Evolutionary conservation across 495 filamentous ascomycete genomes (phyloP).

Genomic region (Corynascus novoguineensis): DNA sequence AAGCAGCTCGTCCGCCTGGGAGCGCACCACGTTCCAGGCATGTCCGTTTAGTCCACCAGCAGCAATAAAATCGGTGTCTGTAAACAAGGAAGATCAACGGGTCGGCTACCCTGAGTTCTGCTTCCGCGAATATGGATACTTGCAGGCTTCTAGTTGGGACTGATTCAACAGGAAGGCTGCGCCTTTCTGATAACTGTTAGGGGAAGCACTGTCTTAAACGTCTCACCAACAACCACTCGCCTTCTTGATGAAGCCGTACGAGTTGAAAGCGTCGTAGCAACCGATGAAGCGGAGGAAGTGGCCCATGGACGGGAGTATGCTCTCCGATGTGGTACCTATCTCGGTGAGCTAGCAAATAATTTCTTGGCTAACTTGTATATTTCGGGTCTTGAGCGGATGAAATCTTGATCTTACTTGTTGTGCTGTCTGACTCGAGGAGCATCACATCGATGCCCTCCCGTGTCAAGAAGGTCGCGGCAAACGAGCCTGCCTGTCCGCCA

Average conservation of each 20-base stretch:
- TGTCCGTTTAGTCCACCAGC: conserved; percentile 38
- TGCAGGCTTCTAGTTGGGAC: background rate
- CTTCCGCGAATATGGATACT: too few species aligned
- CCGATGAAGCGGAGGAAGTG: conserved; percentile 48
- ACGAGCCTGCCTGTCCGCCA: conserved; percentile 46
- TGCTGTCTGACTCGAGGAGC: conserved; percentile 42
- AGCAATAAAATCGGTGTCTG: conserved; percentile 47
- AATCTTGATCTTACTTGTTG: conserved; percentile 30
- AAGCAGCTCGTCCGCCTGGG: conserved; percentile 47
- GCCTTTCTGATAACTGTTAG: conserved; percentile 27
- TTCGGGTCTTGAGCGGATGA: too few species aligned
- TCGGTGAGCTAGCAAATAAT: too few species aligned
- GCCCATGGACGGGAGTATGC: conserved; percentile 47
- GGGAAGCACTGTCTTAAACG: background rate
- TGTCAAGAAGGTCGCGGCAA: conserved; percentile 38
- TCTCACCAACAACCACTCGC: background rate
- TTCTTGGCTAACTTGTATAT: too few species aligned
- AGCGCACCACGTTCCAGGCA: conserved; percentile 50
- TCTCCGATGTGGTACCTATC: conserved; percentile 45
- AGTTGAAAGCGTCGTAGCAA: conserved; percentile 38
- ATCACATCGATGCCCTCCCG: conserved; percentile 41
- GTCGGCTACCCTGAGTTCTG: background rate
- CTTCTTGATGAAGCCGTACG: conserved; percentile 44
- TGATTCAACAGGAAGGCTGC: conserved; percentile 34
- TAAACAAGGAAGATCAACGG: background rate